phyloP scores from a whole-genome alignment of 495 filamentous ascomycete genomes.

The Trichoderma gamsii region DNA sequence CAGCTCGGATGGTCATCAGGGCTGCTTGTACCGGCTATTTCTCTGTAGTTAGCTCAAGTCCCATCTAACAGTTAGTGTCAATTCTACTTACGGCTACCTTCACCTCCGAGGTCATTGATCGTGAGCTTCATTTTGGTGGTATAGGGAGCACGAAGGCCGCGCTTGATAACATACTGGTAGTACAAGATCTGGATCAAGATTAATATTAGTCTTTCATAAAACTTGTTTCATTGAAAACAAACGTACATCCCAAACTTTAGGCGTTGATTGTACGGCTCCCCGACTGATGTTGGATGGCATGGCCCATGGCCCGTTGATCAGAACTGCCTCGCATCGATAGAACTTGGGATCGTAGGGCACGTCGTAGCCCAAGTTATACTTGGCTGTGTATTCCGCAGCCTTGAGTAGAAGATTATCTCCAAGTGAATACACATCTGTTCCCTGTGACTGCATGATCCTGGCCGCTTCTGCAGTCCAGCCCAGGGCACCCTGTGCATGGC shows the following conservation, averaged over 20 bases:
- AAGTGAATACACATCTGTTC: conserved; percentile 29
- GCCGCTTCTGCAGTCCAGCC: conserved; percentile 28
- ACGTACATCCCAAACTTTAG: conserved; percentile 20
- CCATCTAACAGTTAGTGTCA: not conserved
- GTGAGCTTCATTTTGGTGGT: conserved; percentile 19
- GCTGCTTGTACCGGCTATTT: conserved; percentile 13
- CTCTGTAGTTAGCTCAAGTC: not conserved
- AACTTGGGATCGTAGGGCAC: conserved; percentile 32
- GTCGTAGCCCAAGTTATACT: conserved; percentile 30
- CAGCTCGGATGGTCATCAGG: conserved; percentile 22
- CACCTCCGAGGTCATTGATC: conserved; percentile 17
- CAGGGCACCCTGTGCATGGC: conserved; percentile 20
- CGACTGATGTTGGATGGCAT: conserved; percentile 25
- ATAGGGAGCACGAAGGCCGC: conserved; percentile 21
- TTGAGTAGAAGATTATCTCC: conserved; percentile 29
- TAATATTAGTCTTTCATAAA: too few relatives aligned
- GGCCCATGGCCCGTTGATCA: conserved; percentile 34
- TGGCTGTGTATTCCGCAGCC: conserved; percentile 31
- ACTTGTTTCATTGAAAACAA: too few relatives aligned
- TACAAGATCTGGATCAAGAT: conserved; percentile 22
- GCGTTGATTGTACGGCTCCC: conserved; percentile 24
- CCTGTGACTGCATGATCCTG: conserved; percentile 28
- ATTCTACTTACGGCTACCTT: conserved; percentile 17
- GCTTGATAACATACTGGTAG: conserved; percentile 24
- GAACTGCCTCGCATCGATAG: conserved; percentile 33